A percentile compares a stretch with the other conserved stretches of the same genome.
Evolutionary conservation across 2,329 filamentous ascomycete genomes (phyloP).

Genomic region (Fusarium protoensiforme): DNA sequence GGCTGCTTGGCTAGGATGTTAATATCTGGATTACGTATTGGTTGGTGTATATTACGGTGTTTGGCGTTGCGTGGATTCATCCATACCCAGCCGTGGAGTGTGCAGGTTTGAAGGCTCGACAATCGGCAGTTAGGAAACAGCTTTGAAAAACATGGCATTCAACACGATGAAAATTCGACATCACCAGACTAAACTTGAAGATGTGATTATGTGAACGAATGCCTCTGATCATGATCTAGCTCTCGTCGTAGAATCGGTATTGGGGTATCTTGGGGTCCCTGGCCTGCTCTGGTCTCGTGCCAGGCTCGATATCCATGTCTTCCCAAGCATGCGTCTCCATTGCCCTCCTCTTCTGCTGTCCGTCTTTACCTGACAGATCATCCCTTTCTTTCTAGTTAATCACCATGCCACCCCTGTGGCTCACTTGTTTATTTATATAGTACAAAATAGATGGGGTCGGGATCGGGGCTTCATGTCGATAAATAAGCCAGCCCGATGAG

Average conservation of each 20-base stretch:
- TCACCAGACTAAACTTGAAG: neutral
- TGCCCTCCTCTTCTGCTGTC: neutral
- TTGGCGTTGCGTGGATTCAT: conserved; percentile 33
- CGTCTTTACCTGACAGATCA: neutral
- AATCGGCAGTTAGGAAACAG: neutral
- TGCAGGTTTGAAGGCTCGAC: neutral
- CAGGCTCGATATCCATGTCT: conserved; percentile 14
- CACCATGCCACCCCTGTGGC: conserved; percentile 10
- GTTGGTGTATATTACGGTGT: conserved; percentile 13
- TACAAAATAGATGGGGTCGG: conserved; percentile 22
- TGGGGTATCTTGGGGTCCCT: conserved; percentile 36
- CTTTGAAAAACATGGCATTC: neutral
- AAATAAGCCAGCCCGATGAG: conserved; percentile 19
- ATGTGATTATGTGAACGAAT: neutral
- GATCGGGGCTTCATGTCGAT: conserved; percentile 9
- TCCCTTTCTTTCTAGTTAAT: conserved; percentile 12
- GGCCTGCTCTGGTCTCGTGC: conserved; percentile 7
- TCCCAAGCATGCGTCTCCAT: neutral
- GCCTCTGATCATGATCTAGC: conserved; percentile 1
- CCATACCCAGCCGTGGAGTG: conserved; percentile 9
- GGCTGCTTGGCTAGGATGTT: conserved; percentile 63
- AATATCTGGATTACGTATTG: neutral
- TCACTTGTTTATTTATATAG: conserved; percentile 32
- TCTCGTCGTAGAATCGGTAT: conserved; percentile 29
- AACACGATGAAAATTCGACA: neutral